Evolutionary conservation across 345 rosid genomes (phyloP), one percentile per base, ranked within the genome.

Genomic region (Acer campestre): DNA sequence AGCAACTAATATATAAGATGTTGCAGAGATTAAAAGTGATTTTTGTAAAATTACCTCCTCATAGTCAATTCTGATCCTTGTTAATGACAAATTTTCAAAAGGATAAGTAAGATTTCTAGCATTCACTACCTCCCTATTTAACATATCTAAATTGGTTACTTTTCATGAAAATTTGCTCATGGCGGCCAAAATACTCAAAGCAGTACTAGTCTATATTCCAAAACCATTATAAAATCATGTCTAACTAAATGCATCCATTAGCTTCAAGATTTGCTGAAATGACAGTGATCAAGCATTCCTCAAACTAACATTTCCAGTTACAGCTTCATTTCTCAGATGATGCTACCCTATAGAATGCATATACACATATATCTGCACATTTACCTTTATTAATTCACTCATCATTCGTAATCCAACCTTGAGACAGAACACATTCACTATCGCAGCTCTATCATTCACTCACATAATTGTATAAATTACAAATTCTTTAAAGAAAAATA

Each of bases 371-470:
- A 23, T 10, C 2, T 14, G 55, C 3, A 22, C 40, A 16, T 7
- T 25, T 23, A 73, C 10, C 25, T 70, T 70, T 2, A 67, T 38
- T 35, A 67, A n/a, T 44, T 68, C 55, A 68, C 55, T 66, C 53
- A 18, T 18, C 49, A 22, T 40, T 68, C 7, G 22, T 68, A 5
- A n/a, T 44, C 2, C 23, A 35, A 35, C 38, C 48, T 17, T 35
- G 18, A 46, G 8, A 25, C 56, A 46, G 55, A 44, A 51, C 23
- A 42, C 18, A 51, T 70, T 61, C 48, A 70, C 66, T 31, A 22
- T 9, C 14, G 51, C 22, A 70, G 20, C 7, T 14, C 38, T 61
- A 17, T 35, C 51, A 64, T 42, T 42, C 10, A 42, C 40, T 64
- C 68, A 29, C 65, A 10, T 35, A 61, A 29, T 27, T 5, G 2